phyloP scores from a whole-genome alignment of 495 filamentous ascomycete species.

The Margaritispora aquatica region DNA sequence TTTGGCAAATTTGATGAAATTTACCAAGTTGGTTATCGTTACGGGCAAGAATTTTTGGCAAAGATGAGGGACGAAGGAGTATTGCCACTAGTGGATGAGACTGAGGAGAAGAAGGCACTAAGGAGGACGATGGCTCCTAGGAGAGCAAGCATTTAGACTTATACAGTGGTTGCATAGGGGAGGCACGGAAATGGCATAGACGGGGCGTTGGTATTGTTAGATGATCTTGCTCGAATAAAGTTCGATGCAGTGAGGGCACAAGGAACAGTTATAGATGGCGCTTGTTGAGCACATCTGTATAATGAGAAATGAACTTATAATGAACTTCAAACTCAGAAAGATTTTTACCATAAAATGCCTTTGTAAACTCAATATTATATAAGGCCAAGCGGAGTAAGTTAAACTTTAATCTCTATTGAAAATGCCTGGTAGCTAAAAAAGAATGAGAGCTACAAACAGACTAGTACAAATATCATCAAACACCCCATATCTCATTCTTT shows the following conservation, averaged over 20 bases:
- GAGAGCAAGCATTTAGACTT: constrained; percentile 72
- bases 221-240: background rate
- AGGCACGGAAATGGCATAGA: background rate
- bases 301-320: too few species aligned
- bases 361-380: too few species aligned
- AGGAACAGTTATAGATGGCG: too few species aligned
- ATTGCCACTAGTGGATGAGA: constrained; percentile 61
- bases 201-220: background rate
- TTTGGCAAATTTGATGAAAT: constrained; percentile 98
- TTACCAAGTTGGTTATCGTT: constrained; percentile 79
- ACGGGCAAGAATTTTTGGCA: constrained; percentile 71
- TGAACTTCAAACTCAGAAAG: too few species aligned
- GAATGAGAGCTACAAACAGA: too few species aligned
- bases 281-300: too few species aligned
- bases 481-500: background rate
- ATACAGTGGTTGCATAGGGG: background rate
- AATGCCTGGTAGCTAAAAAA: too few species aligned
- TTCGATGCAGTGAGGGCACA: too few species aligned
- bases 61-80: constrained; percentile 69
- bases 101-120: constrained; percentile 81
- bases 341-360: too few species aligned
- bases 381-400: too few species aligned
- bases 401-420: too few species aligned
- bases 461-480: background rate
- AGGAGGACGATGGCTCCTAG: constrained; percentile 91